Evolutionary conservation across 2,329 filamentous ascomycete genomes (phyloP).

Genomic region (Akanthomyces muscarius): DNA sequence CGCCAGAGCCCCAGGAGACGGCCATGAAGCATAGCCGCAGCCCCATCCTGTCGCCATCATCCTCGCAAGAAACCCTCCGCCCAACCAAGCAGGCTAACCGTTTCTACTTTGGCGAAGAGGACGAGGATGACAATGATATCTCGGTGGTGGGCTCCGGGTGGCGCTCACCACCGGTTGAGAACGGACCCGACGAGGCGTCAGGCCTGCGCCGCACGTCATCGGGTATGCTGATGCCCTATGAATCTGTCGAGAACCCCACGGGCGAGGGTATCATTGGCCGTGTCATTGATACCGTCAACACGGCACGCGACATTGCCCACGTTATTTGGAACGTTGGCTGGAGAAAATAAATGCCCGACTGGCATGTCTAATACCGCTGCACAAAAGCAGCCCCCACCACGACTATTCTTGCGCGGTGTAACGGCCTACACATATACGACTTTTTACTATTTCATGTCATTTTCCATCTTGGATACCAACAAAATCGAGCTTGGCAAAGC

Average conservation of each 20-base stretch:
- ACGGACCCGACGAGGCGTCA: conserved; percentile 45
- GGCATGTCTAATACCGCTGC: background rate
- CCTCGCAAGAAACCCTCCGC: conserved; percentile 77
- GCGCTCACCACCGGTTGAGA: conserved; percentile 28
- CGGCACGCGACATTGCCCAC: conserved; percentile 65
- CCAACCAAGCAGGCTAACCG: conserved; percentile 64
- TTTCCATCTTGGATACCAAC: conserved; percentile 15
- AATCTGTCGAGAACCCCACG: conserved; percentile 62
- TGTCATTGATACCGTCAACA: conserved; percentile 77
- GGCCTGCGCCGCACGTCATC: conserved; percentile 76
- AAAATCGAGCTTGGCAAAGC: conserved; percentile 11
- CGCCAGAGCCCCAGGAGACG: conserved; percentile 60
- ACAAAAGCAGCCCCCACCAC: background rate
- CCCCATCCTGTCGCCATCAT: conserved; percentile 62
- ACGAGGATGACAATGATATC: conserved; percentile 47
- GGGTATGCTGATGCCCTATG: conserved; percentile 88
- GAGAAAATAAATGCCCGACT: conserved; percentile 43
- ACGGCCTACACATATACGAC: background rate
- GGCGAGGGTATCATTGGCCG: conserved; percentile 68
- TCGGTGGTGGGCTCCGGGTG: conserved; percentile 30
- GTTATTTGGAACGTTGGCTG: conserved; percentile 70
- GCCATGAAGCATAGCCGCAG: conserved; percentile 60
- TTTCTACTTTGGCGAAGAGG: conserved; percentile 56
- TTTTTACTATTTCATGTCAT: conserved; percentile 7
- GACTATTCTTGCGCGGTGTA: background rate